Evolutionary conservation across 805 yeast genomes (phyloP).

Genomic region (Starmerella floris): DNA sequence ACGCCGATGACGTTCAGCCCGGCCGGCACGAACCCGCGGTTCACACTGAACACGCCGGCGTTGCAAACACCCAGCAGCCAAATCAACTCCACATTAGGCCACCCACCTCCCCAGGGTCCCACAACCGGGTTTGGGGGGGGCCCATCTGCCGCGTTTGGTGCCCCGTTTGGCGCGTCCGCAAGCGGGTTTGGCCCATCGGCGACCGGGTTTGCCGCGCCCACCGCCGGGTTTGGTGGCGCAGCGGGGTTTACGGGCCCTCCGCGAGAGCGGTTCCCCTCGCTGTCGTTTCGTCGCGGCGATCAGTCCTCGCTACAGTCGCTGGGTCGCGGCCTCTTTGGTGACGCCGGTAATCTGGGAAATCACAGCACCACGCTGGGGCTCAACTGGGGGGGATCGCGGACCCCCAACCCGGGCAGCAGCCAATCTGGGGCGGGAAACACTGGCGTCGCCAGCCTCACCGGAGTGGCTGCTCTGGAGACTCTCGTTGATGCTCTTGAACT

Average conservation of each 20-base stretch:
- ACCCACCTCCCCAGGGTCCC: not conserved
- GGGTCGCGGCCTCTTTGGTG: constrained; percentile 9
- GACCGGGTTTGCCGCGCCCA: no score
- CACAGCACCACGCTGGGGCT: no score
- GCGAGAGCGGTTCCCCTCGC: not conserved
- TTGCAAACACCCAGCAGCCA: not conserved
- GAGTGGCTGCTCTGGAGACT: constrained; percentile 7
- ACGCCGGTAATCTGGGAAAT: not conserved
- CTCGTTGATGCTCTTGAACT: constrained; percentile 9
- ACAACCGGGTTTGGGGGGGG: not conserved
- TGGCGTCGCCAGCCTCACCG: not conserved
- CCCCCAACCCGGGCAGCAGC: not conserved
- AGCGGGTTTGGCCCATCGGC: no score
- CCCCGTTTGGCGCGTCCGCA: no score
- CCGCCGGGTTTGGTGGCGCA: not conserved
- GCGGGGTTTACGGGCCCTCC: not conserved
- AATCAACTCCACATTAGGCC: not conserved
- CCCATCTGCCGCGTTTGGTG: not conserved
- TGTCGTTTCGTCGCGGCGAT: constrained; percentile 9
- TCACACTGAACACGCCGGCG: not conserved
- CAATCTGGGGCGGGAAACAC: not conserved
- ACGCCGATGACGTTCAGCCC: constrained; percentile 1
- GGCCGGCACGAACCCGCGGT: not conserved
- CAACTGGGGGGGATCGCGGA: not conserved
- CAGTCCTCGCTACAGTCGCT: constrained; percentile 14